Conservation (phyloP, 768 basidiomycete species). For the Pilatotrama ljubarskyi region DNA sequence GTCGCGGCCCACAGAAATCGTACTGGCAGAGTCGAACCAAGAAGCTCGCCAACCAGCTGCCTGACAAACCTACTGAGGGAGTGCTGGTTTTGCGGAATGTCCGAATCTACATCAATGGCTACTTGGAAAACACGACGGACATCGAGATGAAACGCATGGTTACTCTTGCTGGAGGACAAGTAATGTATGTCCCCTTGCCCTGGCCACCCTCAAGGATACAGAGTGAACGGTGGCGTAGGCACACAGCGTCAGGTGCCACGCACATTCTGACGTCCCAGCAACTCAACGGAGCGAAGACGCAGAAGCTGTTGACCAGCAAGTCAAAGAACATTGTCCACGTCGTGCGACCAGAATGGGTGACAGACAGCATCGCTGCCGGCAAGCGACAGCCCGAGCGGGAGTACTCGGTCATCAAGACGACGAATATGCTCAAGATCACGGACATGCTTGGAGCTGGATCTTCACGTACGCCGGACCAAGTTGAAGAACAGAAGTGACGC, state of each 20-base stretch:
- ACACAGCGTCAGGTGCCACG: conserved; percentile 61
- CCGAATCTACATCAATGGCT: conserved; percentile 71
- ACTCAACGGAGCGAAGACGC: conserved; percentile 70
- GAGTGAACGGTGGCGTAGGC: conserved; percentile 36
- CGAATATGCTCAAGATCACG: conserved; percentile 38
- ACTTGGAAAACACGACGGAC: conserved; percentile 70
- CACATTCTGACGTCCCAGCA: conserved; percentile 78
- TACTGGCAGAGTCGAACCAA: conserved; percentile 26
- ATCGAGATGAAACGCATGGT: conserved; percentile 76
- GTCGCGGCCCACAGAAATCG: conserved; percentile 20
- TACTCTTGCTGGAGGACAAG: conserved; percentile 62
- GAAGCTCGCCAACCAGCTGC: conserved; percentile 32
- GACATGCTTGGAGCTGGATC: conserved; percentile 35
- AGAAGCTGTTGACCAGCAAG: conserved; percentile 58
- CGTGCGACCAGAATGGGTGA: conserved; percentile 76
- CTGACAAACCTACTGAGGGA: conserved; percentile 16
- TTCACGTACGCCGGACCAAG: background rate
- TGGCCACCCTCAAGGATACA: conserved; percentile 20
- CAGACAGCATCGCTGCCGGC: conserved; percentile 63
- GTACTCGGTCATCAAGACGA: conserved; percentile 51
- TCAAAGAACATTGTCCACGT: conserved; percentile 53
- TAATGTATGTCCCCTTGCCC: conserved; percentile 45
- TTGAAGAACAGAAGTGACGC: conserved; percentile 1
- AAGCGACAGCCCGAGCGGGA: conserved; percentile 59
- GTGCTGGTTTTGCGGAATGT: conserved; percentile 38